phyloP scores from a whole-genome alignment of 495 filamentous ascomycete genomes.

The Daldinia grandis region DNA sequence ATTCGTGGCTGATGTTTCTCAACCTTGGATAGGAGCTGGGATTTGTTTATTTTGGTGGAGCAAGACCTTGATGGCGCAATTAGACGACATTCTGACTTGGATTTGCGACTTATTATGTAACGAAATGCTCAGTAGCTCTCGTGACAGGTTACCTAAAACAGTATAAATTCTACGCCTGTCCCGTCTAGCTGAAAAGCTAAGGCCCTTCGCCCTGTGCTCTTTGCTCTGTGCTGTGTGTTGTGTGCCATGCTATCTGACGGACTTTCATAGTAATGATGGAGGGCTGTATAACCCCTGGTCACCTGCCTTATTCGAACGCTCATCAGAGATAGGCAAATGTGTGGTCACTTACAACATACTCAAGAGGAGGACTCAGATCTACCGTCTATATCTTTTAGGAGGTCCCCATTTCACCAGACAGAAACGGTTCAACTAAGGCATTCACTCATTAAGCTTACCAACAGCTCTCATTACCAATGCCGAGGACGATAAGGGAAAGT shows the following conservation, averaged over 20 bases:
- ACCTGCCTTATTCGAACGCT: conserved; percentile 34
- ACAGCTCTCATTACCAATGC: conserved; percentile 9
- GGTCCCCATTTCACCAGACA: conserved; percentile 13
- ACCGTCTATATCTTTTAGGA: conserved; percentile 29
- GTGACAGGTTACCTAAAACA: conserved; percentile 35
- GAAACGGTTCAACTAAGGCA: conserved; percentile 4
- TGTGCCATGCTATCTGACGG: conserved; percentile 29
- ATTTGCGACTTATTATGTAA: conserved; percentile 41
- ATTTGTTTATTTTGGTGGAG: conserved; percentile 19
- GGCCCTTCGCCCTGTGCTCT: too few species aligned
- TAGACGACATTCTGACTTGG: conserved; percentile 38
- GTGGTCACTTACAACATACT: conserved; percentile 16
- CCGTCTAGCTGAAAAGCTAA: background rate
- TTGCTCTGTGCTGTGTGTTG: too few species aligned
- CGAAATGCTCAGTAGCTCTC: conserved; percentile 24
- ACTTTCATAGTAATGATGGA: background rate
- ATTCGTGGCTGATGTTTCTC: conserved; percentile 9
- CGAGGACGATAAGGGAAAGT: conserved; percentile 39
- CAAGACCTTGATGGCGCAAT: conserved; percentile 36
- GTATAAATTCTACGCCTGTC: conserved; percentile 28
- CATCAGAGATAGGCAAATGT: conserved; percentile 38
- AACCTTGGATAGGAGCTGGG: conserved; percentile 7
- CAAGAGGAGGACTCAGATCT: conserved; percentile 2
- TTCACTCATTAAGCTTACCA: conserved; percentile 6
- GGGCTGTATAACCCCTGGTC: conserved; percentile 17